These are phyloP conservation scores for Ascoidea tarda DNA, from an alignment of 805 yeast species.

Conservation along the genomic window DNA sequence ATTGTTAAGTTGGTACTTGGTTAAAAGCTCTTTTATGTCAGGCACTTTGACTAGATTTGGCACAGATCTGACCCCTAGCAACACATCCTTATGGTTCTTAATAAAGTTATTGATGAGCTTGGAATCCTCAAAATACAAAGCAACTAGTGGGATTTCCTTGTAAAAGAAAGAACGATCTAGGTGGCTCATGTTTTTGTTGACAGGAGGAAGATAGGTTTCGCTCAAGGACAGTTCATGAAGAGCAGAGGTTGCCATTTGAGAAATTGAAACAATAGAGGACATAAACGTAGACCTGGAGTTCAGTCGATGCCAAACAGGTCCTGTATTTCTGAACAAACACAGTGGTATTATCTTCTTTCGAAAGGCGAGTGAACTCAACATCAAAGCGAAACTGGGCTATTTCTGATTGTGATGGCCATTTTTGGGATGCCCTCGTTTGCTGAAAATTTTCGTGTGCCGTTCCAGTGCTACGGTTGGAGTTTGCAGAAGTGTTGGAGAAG, in stretches of 20 bases:
- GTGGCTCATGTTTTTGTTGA: conserved; percentile 44
- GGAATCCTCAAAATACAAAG: conserved; percentile 60
- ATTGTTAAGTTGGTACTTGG: conserved; percentile 6
- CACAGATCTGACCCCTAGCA: conserved; percentile 57
- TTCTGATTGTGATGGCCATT: no score
- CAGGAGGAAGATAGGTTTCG: conserved; percentile 41
- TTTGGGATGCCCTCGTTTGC: conserved; percentile 1
- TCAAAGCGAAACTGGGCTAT: no score
- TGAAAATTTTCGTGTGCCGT: conserved; percentile 5
- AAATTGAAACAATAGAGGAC: background rate
- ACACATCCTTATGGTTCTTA: conserved; percentile 40
- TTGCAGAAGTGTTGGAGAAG: background rate
- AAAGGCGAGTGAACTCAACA: no score
- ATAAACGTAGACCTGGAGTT: no score
- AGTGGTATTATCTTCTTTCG: no score
- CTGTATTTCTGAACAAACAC: background rate
- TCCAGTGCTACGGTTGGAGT: background rate
- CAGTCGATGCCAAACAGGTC: conserved; percentile 1
- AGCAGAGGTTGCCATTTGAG: background rate
- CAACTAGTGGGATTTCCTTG: conserved; percentile 42
- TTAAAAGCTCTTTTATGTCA: conserved; percentile 5
- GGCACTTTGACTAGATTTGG: conserved; percentile 46
- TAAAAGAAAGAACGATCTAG: conserved; percentile 57
- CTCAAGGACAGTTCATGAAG: background rate
- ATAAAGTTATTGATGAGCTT: conserved; percentile 42